These are phyloP conservation scores for Metschnikowia reukaufii DNA, from an alignment of 805 yeast genomes.

Conservation along the genomic window DNA sequence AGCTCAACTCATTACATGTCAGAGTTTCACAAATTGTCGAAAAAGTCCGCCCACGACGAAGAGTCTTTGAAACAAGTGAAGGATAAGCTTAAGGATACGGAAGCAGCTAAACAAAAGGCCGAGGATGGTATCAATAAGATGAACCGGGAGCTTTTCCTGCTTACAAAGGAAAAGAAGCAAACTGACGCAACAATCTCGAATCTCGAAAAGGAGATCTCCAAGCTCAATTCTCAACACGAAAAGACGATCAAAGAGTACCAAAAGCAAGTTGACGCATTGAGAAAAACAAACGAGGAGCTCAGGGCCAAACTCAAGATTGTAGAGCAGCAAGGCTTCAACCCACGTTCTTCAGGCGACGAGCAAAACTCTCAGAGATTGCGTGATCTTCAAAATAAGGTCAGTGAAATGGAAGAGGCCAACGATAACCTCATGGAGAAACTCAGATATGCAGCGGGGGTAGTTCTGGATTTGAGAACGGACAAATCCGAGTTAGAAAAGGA, in stretches of 20 bases:
- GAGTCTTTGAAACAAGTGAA: conserved; percentile 31
- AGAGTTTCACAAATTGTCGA: conserved; percentile 34
- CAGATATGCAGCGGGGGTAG: conserved; percentile 39
- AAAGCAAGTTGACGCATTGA: conserved; percentile 20
- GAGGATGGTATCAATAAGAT: conserved; percentile 89
- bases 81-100: conserved; percentile 31
- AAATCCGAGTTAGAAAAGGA: conserved; percentile 7
- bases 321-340: conserved; percentile 18
- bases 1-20: conserved; percentile 29
- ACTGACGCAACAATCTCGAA: conserved; percentile 43
- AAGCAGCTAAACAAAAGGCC: conserved; percentile 56
- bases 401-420: conserved; percentile 28
- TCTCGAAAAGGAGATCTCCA: conserved; percentile 43
- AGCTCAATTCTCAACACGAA: conserved; percentile 31
- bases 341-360: conserved; percentile 1
- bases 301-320: conserved; percentile 22
- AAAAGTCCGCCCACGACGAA: conserved; percentile 24
- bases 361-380: conserved; percentile 21
- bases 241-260: conserved; percentile 29
- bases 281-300: conserved; percentile 26
- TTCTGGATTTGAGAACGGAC: conserved; percentile 29
- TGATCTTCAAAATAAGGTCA: conserved; percentile 11
- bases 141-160: conserved; percentile 75
- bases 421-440: conserved; percentile 43
- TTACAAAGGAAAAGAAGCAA: conserved; percentile 59